These are phyloP conservation scores for Trypanosoma cruzi DNA, from an alignment of 208 protist species.

Conservation along the genomic window DNA sequence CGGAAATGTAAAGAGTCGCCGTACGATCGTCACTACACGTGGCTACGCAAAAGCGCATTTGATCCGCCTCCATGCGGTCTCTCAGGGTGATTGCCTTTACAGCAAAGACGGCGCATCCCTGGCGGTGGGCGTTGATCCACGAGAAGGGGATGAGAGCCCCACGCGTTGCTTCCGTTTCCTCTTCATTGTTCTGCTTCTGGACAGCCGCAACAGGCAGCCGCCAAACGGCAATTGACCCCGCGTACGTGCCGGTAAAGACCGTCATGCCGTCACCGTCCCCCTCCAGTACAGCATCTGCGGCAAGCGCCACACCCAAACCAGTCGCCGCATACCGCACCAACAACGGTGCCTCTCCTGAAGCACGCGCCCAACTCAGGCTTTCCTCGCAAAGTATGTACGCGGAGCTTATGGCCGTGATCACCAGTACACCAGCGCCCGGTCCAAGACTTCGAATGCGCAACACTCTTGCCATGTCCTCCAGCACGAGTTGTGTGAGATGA, in stretches of 20 bases:
- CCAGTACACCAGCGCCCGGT: conserved; percentile 3
- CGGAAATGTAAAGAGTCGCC: conserved; percentile 43
- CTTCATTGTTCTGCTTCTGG: background rate
- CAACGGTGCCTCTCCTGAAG: background rate
- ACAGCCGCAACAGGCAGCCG: conserved; percentile 2
- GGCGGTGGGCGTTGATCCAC: conserved; percentile 41
- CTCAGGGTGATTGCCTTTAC: conserved; percentile 25
- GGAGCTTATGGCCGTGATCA: conserved; percentile 14
- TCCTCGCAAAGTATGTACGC: conserved; percentile 12
- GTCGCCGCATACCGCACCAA: background rate
- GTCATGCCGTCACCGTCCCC: background rate
- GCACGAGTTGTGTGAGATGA: background rate
- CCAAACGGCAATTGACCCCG: conserved; percentile 56
- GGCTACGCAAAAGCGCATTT: conserved; percentile 32
- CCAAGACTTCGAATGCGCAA: conserved; percentile 18
- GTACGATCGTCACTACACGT: conserved; percentile 84
- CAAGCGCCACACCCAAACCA: conserved; percentile 48
- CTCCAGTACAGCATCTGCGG: conserved; percentile 39
- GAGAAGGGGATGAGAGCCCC: conserved; percentile 1
- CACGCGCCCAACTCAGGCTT: background rate
- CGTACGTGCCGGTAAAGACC: conserved; percentile 63
- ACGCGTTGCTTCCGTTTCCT: background rate
- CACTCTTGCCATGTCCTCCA: conserved; percentile 6
- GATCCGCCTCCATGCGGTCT: background rate
- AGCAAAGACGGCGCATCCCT: conserved; percentile 72